phyloP scores from a whole-genome alignment of 2,329 filamentous ascomycete species.

The Sporothrix euskadiensis region DNA sequence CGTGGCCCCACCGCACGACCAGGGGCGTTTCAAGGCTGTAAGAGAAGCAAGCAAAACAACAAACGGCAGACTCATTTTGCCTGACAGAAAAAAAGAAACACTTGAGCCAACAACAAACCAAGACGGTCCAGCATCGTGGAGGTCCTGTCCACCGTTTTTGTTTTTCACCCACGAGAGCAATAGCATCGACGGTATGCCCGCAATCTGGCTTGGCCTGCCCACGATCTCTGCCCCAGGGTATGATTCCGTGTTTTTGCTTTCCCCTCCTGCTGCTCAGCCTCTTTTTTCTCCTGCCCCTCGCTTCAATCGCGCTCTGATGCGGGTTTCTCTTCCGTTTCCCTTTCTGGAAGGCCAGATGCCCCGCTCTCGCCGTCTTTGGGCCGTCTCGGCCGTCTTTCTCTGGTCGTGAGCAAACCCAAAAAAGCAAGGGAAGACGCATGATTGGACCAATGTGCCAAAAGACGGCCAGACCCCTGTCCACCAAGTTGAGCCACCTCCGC shows the following conservation, averaged over 20 bases:
- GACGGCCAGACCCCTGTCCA: neutral
- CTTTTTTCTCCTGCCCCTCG: neutral
- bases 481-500: neutral
- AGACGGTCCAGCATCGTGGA: neutral
- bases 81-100: neutral
- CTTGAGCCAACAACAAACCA: neutral
- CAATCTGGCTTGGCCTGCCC: neutral
- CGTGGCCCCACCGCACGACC: neutral
- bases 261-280: neutral
- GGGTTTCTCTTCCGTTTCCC: conserved; percentile 10
- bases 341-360: conserved; percentile 9
- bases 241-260: neutral
- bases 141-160: neutral
- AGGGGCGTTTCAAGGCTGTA: conserved; percentile 1
- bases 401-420: neutral
- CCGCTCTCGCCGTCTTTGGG: neutral
- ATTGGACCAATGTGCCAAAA: neutral
- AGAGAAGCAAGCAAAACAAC: neutral
- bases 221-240: neutral
- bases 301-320: neutral
- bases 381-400: neutral
- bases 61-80: conserved; percentile 1
- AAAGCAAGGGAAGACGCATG: neutral
- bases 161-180: neutral
- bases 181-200: neutral